These are phyloP conservation scores for Aspergillus saccharolyticus DNA, from an alignment of 495 filamentous ascomycete species.

Conservation along the genomic window DNA sequence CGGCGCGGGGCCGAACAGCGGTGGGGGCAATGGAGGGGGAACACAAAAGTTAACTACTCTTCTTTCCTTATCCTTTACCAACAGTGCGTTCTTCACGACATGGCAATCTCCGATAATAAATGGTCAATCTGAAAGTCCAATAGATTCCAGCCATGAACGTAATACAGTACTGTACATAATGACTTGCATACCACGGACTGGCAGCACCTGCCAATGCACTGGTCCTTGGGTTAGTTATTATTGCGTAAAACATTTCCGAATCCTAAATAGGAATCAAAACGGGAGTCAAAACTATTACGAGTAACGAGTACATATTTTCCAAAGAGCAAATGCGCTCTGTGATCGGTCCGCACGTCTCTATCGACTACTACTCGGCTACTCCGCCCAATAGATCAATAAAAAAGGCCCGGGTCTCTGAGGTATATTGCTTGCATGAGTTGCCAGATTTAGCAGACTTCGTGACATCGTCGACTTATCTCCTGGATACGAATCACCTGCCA, in stretches of 20 bases:
- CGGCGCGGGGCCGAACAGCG: constrained; percentile 2
- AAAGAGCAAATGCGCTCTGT: no score
- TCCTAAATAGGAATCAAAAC: no score
- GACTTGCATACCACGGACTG: no score
- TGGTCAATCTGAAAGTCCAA: neutral
- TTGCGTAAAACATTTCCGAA: no score
- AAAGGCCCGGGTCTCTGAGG: neutral
- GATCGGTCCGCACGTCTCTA: neutral
- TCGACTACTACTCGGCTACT: constrained; percentile 3
- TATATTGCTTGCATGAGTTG: constrained; percentile 4
- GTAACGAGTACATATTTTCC: no score
- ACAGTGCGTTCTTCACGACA: no score
- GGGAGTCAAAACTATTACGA: no score
- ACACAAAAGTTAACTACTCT: neutral
- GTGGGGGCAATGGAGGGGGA: neutral
- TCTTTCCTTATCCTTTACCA: no score
- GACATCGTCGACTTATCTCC: constrained; percentile 1
- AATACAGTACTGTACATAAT: neutral
- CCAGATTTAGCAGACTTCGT: neutral
- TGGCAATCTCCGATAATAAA: neutral
- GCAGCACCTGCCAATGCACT: neutral
- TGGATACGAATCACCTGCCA: neutral
- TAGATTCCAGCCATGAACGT: neutral
- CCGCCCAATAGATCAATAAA: neutral
- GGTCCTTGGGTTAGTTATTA: neutral